Evolutionary conservation across 768 basidiomycete species (phyloP), one percentile per base, ranked within the genome.

Genomic region (Pseudohyphozyma bogoriensis): DNA sequence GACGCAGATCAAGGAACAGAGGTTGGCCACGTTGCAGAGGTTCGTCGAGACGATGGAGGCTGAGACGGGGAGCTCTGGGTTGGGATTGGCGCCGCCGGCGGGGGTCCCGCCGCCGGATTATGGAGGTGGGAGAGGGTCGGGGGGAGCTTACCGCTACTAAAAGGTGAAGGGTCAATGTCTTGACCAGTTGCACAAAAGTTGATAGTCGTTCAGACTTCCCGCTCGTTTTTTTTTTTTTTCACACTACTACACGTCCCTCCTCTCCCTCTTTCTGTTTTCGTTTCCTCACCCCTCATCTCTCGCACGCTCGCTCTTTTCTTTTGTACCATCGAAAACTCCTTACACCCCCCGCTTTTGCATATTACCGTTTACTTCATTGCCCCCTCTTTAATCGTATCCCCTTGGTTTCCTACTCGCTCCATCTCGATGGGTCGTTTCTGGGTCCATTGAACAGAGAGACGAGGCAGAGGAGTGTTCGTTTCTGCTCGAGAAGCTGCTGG

Each of bases 41-140:
- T 71, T 71, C 24, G 70, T 71, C 24, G 50, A 61, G 55, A 56
- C 57, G 33, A 68, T 71, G 64, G 68, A 71, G 58, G 53, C 47
- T 28, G 47, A 29, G 28, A 44, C 42, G 24, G 47, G 29, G 13
- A 49, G 47, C 10, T 9, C 28, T 28, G 47, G 15, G 47, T 15
- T 4, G n/a, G 47, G 29, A 9, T 44, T 24, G 20, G 42, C 42
- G 22, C 8, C 22, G 42, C n/a, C n/a, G 42, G 42, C 4, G 42
- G 42, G 15, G 42, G 22, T 7, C 22, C 22, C 2, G 7, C 42
- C 22, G 42, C 42, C 5, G 42, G 42, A 3, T n/a, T 6, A 2
- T 44, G 42, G 42, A 44, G 42, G 42, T 44, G 47, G 28, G 20
- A 29, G 28, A 31, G 28, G 47, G 47, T 26, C 26, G 29, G 47